A percentile compares a stretch with the other conserved stretches of the same genome.
Evolutionary conservation across 75 land plant genomes (phyloP).

Genomic region (Pinus albicaulis): DNA sequence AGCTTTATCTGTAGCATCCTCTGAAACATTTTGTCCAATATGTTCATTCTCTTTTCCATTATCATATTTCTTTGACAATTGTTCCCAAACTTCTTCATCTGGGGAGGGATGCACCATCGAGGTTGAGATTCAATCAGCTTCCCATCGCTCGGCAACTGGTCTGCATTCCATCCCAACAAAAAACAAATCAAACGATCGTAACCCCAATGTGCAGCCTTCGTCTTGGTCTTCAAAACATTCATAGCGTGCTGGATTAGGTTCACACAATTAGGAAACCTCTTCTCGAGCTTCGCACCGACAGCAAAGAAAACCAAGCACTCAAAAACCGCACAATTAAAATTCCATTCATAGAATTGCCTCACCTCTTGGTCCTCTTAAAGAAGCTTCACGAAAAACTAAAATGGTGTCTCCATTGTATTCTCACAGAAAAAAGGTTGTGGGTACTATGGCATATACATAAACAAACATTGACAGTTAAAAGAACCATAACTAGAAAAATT

Average conservation of each 20-base stretch:
- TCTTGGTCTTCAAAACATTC: slow-evolving; percentile 47
- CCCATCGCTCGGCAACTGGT: slow-evolving; percentile 16
- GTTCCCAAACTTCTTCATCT: too few relatives aligned
- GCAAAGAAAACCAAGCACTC: slow-evolving; percentile 60
- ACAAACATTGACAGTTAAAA: too few relatives aligned
- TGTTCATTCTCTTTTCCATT: too few relatives aligned
- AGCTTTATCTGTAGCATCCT: too few relatives aligned
- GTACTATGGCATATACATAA: too few relatives aligned
- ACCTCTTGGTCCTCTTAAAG: too few relatives aligned
- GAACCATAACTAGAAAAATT: too few relatives aligned
- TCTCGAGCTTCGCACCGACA: slow-evolving; percentile 25
- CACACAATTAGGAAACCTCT: slow-evolving; percentile 29
- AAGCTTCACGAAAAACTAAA: too few relatives aligned
- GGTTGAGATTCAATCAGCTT: neutral
- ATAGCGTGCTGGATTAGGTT: slow-evolving; percentile 54
- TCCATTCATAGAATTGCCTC: slow-evolving; percentile 46
- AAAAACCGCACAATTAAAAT: slow-evolving; percentile 40
- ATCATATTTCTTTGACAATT: too few relatives aligned
- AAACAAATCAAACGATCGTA: slow-evolving; percentile 43
- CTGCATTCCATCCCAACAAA: slow-evolving; percentile 58
- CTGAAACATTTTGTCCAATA: too few relatives aligned
- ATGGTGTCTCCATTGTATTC: too few relatives aligned
- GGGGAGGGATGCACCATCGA: neutral
- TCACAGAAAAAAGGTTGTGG: too few relatives aligned
- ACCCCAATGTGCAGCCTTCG: slow-evolving; percentile 46